Evolutionary conservation across 257 asterid genomes (phyloP).

Genomic region (Nicotiana undulata): DNA sequence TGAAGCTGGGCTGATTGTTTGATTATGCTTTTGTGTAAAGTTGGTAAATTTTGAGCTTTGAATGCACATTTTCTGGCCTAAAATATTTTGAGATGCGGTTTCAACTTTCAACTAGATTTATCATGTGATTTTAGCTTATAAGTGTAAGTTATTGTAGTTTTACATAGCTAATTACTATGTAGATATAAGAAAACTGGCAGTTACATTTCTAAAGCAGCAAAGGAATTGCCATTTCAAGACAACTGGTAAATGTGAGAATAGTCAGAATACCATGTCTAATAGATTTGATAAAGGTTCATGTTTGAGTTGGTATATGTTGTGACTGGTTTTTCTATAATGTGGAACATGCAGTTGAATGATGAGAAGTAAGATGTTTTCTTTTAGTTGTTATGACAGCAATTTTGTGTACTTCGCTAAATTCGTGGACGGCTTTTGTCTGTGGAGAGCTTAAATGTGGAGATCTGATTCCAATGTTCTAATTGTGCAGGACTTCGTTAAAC

Average conservation of each 20-base stretch:
- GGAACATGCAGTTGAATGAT: background rate
- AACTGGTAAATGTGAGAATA: background rate
- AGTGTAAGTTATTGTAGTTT: background rate
- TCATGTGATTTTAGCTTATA: background rate
- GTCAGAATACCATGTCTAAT: background rate
- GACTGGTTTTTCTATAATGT: background rate
- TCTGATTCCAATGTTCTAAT: background rate
- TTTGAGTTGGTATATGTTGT: background rate
- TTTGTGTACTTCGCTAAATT: background rate
- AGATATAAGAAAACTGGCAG: background rate
- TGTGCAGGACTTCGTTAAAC: slow-evolving; percentile 13
- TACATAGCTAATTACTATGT: background rate
- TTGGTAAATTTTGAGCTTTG: background rate
- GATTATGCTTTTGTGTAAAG: background rate
- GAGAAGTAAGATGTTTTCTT: background rate
- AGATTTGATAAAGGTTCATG: background rate
- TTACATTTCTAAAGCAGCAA: background rate
- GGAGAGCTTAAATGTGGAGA: background rate
- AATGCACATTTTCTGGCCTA: background rate
- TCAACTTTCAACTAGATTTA: background rate
- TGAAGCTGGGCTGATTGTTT: background rate
- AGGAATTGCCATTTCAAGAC: background rate
- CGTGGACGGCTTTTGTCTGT: background rate
- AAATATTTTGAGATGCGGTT: background rate
- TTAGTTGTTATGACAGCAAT: background rate